Conservation (phyloP, 1,139 yeast species). For the Hansenula sp. region DNA sequence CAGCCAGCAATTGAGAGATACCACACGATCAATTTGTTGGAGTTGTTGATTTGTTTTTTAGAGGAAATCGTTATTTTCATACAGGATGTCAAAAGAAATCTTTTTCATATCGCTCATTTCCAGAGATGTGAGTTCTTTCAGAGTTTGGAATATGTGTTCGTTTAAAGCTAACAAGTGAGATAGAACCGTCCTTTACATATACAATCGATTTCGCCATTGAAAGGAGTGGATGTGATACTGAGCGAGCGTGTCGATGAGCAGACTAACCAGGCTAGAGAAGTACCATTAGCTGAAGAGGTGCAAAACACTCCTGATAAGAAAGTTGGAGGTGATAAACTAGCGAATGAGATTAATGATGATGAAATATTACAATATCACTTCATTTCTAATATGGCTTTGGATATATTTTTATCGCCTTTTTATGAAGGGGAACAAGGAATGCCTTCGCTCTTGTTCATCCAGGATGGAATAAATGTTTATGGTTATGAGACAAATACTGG, state of each 20-base stretch:
- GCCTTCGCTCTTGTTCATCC: constrained; percentile 43
- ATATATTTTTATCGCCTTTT: constrained; percentile 55
- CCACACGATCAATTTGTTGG: no score
- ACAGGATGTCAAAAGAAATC: constrained; percentile 15
- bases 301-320: constrained; percentile 26
- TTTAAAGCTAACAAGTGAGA: neutral
- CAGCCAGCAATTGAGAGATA: no score
- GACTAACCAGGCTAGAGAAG: constrained; percentile 8
- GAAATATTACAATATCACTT: constrained; percentile 56
- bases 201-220: constrained; percentile 40
- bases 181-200: constrained; percentile 55
- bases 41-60: no score
- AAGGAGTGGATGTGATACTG: constrained; percentile 18
- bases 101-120: constrained; percentile 51
- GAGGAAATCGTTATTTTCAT: no score
- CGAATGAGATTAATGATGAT: constrained; percentile 15
- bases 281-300: constrained; percentile 9
- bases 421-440: constrained; percentile 27
- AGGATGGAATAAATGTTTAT: constrained; percentile 58
- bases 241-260: constrained; percentile 2
- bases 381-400: constrained; percentile 64
- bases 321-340: neutral
- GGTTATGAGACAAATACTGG: constrained; percentile 64
- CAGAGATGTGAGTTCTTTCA: constrained; percentile 31
- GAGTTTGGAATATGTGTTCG: neutral